A percentile compares a stretch with the other conserved stretches of the same genome.
phyloP scores from a whole-genome alignment of 257 asterid species.

The Solanum sitiens region DNA sequence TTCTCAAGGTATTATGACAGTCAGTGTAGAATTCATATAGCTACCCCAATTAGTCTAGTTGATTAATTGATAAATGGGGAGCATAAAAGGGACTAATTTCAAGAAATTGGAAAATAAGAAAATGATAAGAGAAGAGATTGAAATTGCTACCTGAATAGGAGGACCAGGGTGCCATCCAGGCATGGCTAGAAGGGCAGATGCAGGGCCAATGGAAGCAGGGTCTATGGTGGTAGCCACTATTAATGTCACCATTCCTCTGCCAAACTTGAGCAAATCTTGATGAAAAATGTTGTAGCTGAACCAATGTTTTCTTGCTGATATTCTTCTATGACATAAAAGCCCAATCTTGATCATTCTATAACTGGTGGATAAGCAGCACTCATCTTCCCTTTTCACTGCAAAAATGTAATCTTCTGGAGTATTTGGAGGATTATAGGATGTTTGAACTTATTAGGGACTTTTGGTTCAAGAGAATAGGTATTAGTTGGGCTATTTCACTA shows the following conservation, averaged over 20 bases:
- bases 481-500: not conserved
- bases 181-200: slow-evolving; percentile 28
- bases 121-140: not conserved
- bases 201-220: slow-evolving; percentile 29
- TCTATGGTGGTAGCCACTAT: slow-evolving; percentile 23
- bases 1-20: not conserved
- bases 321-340: not conserved
- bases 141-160: slow-evolving; percentile 11
- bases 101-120: not conserved
- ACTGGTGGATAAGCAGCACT: not conserved
- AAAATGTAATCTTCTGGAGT: not conserved
- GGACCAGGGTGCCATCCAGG: slow-evolving; percentile 37
- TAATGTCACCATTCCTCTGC: slow-evolving; percentile 18
- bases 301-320: not conserved
- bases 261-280: not conserved
- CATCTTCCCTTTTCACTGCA: not conserved
- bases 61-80: not conserved
- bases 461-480: not conserved
- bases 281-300: not conserved
- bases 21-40: not conserved
- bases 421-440: not conserved
- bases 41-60: not conserved
- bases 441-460: not conserved
- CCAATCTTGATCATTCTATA: not conserved
- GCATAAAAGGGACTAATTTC: not conserved